Evolutionary conservation across 2,329 filamentous ascomycete genomes (phyloP).

Genomic region (Falciphora oryzae): DNA sequence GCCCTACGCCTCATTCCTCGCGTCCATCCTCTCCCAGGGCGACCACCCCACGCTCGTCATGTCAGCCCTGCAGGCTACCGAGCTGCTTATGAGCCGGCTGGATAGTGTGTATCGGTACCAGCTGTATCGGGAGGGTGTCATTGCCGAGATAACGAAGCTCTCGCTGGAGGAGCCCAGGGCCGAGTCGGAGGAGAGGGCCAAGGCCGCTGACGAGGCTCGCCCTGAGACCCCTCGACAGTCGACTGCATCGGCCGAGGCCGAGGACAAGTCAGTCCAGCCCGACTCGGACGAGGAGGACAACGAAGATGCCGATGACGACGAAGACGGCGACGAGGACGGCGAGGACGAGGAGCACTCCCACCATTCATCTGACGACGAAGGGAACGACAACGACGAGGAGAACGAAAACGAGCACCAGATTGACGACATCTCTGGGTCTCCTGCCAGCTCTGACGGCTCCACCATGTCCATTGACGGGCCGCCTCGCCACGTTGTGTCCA

Average conservation of each 20-base stretch:
- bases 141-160: conserved; percentile 81
- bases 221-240: conserved; percentile 9
- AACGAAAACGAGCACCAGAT: conserved; percentile 37
- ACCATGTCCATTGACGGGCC: conserved; percentile 58
- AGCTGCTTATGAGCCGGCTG: conserved; percentile 77
- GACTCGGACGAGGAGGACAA: conserved; percentile 32
- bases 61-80: conserved; percentile 80
- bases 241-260: conserved; percentile 3
- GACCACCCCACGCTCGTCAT: conserved; percentile 86
- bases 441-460: conserved; percentile 59
- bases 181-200: conserved; percentile 19
- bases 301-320: conserved; percentile 31
- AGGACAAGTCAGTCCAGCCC: conserved; percentile 10
- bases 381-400: conserved; percentile 48
- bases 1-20: conserved; percentile 91
- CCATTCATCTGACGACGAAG: conserved; percentile 35
- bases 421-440: conserved; percentile 62
- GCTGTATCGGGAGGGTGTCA: conserved; percentile 94
- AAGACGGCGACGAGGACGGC: conserved; percentile 44
- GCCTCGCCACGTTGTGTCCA: conserved; percentile 40
- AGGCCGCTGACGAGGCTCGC: conserved; percentile 3
- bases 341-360: conserved; percentile 34
- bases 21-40: conserved; percentile 90
- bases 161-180: conserved; percentile 43
- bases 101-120: conserved; percentile 91